Base-by-base conservation (phyloP, 352 stramenopile genomes). In the Pythium coloratum region DNA sequence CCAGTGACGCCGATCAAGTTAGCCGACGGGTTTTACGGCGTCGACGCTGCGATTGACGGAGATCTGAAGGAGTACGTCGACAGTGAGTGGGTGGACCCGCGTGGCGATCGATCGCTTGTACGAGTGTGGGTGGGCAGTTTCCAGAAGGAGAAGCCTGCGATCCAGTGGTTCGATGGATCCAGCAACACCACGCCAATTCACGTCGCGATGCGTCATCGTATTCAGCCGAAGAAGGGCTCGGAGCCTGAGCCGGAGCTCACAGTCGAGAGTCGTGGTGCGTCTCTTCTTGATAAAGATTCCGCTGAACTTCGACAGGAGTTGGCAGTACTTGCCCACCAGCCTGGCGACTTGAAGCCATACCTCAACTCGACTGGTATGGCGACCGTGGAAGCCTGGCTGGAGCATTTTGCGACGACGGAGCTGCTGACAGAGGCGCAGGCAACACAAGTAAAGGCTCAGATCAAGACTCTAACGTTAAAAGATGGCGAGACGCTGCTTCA, bases 111-210 rank as follows among this genome's bases (percentile, higher is more conserved):
- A 1, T 64, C 74, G 3, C 65, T 88, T 26, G 55, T 91, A 26
- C 81, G 81, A 9, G 59, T 94, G n/a, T 89, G 82, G 80, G 69
- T 92, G 32, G 86, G 86, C 30, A 91, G 81, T 59, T 92, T 89
- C 59, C 67, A 79, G 13, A 68, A 76, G 14, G 76, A 76, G 16
- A 73, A 73, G 3, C 82, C 84, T 12, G 77, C 82, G 1, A 72
- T 93, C 30, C 76, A 91, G 49, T 90, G 77, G 79, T 53, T 80
- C 18, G 36, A 60, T 20, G 64, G 34, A 8, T 38, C 51, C 3
- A 53, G n/a, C 20, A 64, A 33, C 20, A 42, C 49, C 0, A 36
- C 36, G 1, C 46, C 51, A 13, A 47, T 67, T 24, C 59, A 64
- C 20, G 66, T 64, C 26, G 36, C 16, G 10, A 24, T 67, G 24